These are phyloP conservation scores for Penicillium sp. DNA, from an alignment of 2,329 filamentous ascomycete species.

Conservation along the genomic window DNA sequence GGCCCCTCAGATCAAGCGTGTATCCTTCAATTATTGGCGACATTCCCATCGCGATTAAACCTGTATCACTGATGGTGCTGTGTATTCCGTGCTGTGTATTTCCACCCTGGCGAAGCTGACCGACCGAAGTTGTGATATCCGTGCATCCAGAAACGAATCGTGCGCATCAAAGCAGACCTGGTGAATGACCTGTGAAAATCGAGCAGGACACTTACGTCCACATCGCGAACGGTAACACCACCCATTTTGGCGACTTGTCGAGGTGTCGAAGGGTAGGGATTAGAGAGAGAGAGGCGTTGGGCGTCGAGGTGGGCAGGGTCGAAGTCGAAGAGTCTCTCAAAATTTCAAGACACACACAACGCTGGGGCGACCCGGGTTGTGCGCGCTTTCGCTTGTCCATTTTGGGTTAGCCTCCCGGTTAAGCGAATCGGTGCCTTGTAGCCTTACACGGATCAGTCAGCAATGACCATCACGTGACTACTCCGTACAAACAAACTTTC, in stretches of 20 bases:
- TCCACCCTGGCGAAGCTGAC: slow-evolving; percentile 9
- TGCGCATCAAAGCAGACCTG: slow-evolving; percentile 19
- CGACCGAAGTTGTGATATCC: slow-evolving; percentile 10
- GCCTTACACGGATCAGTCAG: background rate
- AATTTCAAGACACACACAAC: slow-evolving; percentile 41
- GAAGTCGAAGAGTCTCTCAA: slow-evolving; percentile 40
- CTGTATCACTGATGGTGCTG: background rate
- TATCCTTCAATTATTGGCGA: slow-evolving; percentile 6
- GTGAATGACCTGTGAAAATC: slow-evolving; percentile 16
- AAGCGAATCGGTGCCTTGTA: background rate
- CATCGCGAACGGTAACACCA: slow-evolving; percentile 68
- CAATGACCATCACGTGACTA: background rate
- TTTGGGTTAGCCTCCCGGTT: slow-evolving; percentile 38
- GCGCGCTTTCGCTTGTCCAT: slow-evolving; percentile 45
- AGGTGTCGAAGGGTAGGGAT: slow-evolving; percentile 34
- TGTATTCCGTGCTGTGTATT: slow-evolving; percentile 6
- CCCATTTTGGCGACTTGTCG: slow-evolving; percentile 60
- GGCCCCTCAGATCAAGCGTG: slow-evolving; percentile 6
- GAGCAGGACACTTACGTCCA: slow-evolving; percentile 55
- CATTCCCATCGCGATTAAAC: slow-evolving; percentile 1
- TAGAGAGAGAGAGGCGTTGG: slow-evolving; percentile 31
- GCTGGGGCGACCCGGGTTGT: slow-evolving; percentile 27
- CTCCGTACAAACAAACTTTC: background rate
- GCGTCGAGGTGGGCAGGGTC: slow-evolving; percentile 42
- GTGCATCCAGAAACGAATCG: slow-evolving; percentile 23